phyloP scores from a whole-genome alignment of 306 rosid species.

The Vigna unguiculata region DNA sequence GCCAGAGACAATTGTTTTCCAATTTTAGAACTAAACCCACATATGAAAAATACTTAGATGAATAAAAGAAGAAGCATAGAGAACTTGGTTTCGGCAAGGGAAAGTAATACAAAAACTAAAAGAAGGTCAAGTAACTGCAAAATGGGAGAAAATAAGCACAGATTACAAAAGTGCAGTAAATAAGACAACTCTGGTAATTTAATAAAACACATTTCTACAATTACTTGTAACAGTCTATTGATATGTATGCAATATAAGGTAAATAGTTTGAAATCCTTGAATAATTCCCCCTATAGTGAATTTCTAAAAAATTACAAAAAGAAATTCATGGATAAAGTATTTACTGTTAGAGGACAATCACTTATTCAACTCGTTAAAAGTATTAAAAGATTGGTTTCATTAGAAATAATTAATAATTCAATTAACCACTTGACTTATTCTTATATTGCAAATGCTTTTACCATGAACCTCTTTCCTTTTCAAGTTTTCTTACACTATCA shows the following conservation, averaged over 20 bases:
- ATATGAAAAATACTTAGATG: background rate
- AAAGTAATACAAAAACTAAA: constrained; percentile 18
- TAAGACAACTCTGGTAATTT: constrained; percentile 16
- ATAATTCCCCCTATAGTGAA: too few relatives aligned
- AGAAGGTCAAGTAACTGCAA: constrained; percentile 29
- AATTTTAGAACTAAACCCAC: constrained; percentile 16
- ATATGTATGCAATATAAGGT: too few relatives aligned
- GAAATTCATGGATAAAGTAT: too few relatives aligned
- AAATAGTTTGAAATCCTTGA: too few relatives aligned
- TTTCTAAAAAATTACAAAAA: too few relatives aligned
- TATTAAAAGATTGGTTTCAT: too few relatives aligned
- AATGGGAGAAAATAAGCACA: constrained; percentile 1
- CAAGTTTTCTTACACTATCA: constrained; percentile 11
- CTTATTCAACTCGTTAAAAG: too few relatives aligned
- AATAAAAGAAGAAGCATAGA: constrained; percentile 29
- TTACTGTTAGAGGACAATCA: too few relatives aligned
- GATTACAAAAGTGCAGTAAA: constrained; percentile 1
- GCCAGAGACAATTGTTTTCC: constrained; percentile 24
- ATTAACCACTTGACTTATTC: too few relatives aligned
- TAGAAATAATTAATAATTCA: too few relatives aligned
- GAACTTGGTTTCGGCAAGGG: constrained; percentile 20
- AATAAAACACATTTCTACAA: background rate
- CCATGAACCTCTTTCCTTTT: background rate
- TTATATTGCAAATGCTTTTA: too few relatives aligned
- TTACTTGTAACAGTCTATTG: constrained; percentile 18